These are phyloP conservation scores for Spathaspora passalidarum DNA, from an alignment of 805 yeast species.

Conservation along the genomic window DNA sequence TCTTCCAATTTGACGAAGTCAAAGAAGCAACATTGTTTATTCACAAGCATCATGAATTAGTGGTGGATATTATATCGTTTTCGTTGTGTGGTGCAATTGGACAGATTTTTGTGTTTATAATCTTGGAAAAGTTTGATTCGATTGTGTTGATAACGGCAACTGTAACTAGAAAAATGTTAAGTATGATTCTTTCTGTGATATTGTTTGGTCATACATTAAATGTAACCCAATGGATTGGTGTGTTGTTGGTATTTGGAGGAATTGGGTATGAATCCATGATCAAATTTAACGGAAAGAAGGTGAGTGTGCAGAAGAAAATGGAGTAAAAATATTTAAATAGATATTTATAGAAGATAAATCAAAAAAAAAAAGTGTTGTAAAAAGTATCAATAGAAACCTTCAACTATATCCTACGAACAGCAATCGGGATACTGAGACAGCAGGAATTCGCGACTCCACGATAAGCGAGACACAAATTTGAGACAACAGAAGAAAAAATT, in stretches of 20 bases:
- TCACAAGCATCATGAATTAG: conserved; percentile 47
- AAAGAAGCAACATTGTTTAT: conserved; percentile 49
- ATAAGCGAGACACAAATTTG: neutral
- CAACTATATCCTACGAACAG: neutral
- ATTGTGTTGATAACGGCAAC: conserved; percentile 86
- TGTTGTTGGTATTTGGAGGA: conserved; percentile 77
- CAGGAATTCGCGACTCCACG: neutral
- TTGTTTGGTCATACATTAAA: conserved; percentile 78
- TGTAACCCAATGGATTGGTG: conserved; percentile 73
- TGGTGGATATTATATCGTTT: conserved; percentile 60
- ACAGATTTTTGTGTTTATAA: conserved; percentile 87
- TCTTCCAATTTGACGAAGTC: conserved; percentile 46
- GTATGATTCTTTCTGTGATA: conserved; percentile 86
- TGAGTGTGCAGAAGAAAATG: neutral
- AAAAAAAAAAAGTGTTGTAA: neutral
- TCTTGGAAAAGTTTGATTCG: conserved; percentile 82
- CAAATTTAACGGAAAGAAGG: conserved; percentile 16
- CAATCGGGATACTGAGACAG: neutral
- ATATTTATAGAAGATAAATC: neutral
- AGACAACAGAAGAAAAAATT: neutral
- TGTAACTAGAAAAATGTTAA: conserved; percentile 93
- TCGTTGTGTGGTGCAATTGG: conserved; percentile 86
- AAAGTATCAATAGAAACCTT: neutral
- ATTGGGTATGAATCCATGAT: conserved; percentile 71
- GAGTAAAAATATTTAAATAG: conserved; percentile 8